Evolutionary conservation across 176 grass and related monocot species (phyloP).

Genomic region (Paspalum vaginatum): DNA sequence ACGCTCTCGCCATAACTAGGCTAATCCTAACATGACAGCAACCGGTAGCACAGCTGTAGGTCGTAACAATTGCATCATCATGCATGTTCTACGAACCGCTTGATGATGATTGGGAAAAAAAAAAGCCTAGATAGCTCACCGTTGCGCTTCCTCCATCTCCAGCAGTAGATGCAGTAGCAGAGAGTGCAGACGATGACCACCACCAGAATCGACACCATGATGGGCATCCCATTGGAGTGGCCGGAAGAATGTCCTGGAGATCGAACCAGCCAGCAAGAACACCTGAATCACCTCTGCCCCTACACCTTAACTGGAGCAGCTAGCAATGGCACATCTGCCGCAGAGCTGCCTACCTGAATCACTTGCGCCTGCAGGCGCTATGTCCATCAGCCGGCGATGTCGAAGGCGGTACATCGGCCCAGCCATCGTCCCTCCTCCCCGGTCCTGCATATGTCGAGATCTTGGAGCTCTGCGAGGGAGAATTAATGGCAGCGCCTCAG

Average conservation of each 20-base stretch:
- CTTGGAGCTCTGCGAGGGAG: slow-evolving; percentile 13
- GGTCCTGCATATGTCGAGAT: slow-evolving; percentile 31
- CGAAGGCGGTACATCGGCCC: slow-evolving; percentile 28
- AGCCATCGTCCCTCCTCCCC: background rate
- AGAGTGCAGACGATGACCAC: slow-evolving; percentile 65
- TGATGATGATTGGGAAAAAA: background rate
- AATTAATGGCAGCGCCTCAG: background rate
- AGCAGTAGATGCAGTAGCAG: slow-evolving; percentile 87
- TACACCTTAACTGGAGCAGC: background rate
- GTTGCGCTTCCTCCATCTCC: slow-evolving; percentile 97
- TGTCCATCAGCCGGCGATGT: slow-evolving; percentile 54
- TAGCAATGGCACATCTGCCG: background rate
- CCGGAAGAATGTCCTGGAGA: slow-evolving; percentile 49
- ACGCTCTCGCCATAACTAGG: background rate
- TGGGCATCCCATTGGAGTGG: slow-evolving; percentile 50
- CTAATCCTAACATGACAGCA: background rate
- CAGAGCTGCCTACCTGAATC: slow-evolving; percentile 8
- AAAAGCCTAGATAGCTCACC: slow-evolving; percentile 50
- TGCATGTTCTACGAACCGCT: background rate
- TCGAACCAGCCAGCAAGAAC: background rate
- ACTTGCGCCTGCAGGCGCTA: background rate
- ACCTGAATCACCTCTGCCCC: background rate
- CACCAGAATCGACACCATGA: slow-evolving; percentile 76
- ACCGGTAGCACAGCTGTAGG: slow-evolving; percentile 1
- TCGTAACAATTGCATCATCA: background rate